These are phyloP conservation scores for Mortierella sp. DNA, from an alignment of 371 early-diverging fungal species.

Conservation along the genomic window DNA sequence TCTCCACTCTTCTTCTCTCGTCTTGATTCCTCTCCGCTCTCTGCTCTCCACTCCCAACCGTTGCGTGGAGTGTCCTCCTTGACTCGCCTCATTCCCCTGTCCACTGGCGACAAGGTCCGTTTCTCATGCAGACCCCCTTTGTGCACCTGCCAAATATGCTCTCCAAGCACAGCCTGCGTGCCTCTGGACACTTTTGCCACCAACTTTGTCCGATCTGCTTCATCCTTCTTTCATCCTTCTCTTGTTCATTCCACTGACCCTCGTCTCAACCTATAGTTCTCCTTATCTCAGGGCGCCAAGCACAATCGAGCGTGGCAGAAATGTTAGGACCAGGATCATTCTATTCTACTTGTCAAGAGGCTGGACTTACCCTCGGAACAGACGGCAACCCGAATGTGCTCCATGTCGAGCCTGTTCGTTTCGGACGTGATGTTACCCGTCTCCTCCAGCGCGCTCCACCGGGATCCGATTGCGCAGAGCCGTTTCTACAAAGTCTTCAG, in stretches of 20 bases:
- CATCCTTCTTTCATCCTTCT: background rate
- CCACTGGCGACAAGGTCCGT: no score
- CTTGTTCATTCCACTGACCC: background rate
- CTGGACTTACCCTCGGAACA: constrained; percentile 34
- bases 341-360: constrained; percentile 30
- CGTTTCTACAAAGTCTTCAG: constrained; percentile 32
- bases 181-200: constrained; percentile 3
- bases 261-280: no score
- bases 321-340: constrained; percentile 21
- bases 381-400: constrained; percentile 25
- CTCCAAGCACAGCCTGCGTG: no score
- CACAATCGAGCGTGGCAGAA: constrained; percentile 1
- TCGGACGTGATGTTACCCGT: constrained; percentile 38
- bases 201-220: background rate
- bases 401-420: constrained; percentile 37
- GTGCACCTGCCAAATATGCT: no score
- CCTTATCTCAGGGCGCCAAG: no score
- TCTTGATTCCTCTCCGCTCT: no score
- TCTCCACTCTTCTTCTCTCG: no score
- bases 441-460: constrained; percentile 21
- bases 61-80: no score
- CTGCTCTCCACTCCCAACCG: no score
- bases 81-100: no score
- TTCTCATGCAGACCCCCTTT: no score
- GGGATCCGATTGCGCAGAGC: constrained; percentile 10